A percentile compares a stretch with the other conserved stretches of the same genome.
Conservation (phyloP, 78 protist genomes). For the Chrysochromulina parva region DNA sequence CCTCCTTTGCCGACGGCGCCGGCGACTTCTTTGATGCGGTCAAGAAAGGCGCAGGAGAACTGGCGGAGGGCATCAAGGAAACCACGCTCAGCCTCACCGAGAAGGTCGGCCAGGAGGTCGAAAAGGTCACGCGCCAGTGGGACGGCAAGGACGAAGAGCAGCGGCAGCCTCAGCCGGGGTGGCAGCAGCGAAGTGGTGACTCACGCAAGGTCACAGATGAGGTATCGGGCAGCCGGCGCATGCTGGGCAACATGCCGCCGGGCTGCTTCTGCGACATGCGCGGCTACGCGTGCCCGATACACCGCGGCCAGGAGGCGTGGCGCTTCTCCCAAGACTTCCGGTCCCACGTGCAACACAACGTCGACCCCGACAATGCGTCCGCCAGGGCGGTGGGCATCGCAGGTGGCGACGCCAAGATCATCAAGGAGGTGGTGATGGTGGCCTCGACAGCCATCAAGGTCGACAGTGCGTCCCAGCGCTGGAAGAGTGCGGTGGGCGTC, state of each 20-base stretch:
- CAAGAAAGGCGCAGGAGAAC: background rate
- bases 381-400: too few relatives aligned
- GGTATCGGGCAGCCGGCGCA: too few relatives aligned
- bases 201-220: too few relatives aligned
- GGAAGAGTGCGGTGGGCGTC: too few relatives aligned
- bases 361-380: background rate
- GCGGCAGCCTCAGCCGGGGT: too few relatives aligned
- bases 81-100: background rate
- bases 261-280: conserved; percentile 26
- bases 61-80: background rate
- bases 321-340: background rate
- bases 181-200: background rate
- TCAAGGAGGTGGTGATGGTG: background rate
- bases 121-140: too few relatives aligned
- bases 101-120: too few relatives aligned
- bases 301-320: conserved; percentile 10
- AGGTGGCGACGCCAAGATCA: too few relatives aligned
- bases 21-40: background rate
- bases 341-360: background rate
- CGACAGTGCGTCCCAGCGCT: too few relatives aligned
- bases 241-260: background rate
- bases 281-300: conserved; percentile 2
- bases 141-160: too few relatives aligned
- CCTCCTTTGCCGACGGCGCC: background rate
- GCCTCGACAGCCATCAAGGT: background rate